Base-by-base conservation (phyloP, 352 stramenopile species). In the Pythium guiyangense region DNA sequence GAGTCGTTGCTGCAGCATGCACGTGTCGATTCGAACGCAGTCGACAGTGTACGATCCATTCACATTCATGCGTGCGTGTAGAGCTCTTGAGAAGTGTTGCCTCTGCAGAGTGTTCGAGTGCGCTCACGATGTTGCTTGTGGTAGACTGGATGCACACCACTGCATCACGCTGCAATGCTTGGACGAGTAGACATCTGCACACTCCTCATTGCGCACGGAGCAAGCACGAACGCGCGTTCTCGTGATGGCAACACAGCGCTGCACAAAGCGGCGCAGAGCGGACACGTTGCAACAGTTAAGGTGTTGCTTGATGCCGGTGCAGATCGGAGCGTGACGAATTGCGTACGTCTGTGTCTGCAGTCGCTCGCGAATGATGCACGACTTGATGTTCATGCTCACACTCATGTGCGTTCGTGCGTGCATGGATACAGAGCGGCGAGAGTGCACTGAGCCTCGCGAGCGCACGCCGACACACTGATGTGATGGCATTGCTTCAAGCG, bases 221-320 rank as follows among this genome's bases (percentile, higher is more conserved):
- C 60, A 20, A 55, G 68, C 25, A 46, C 59, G 11, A 69, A 72
- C 12, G 52, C 49, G 18, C 34, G 46, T 26, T 55, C 63, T 34
- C 25, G 39, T 6, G 59, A 67, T 15, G 55, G 48, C 39, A 72
- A 40, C 50, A 70, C 66, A 15, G 49, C 71, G 25, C 58, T 80
- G 9, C 69, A 80, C 34, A 80, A 80, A 69, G 71, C 71, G 25
- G 69, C 69, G 15, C 67, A 76, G 39, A 62, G 69, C 20, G 69
- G 66, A 9, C 47, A 59, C 31, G 15, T 29, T 20, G 48, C 59
- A 5, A 54, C 73, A 14, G 49, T 70, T 1, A 40, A 64, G 25
- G 17, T 74, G 45, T 54, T 80, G 47, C 55, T 77, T 42, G 47
- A 54, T 10, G 46, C 64, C 43, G 60, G 61, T 20, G 63, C 64